These are phyloP conservation scores for Parastagonospora avenae DNA, from an alignment of 2,329 filamentous ascomycete species.

Conservation along the genomic window DNA sequence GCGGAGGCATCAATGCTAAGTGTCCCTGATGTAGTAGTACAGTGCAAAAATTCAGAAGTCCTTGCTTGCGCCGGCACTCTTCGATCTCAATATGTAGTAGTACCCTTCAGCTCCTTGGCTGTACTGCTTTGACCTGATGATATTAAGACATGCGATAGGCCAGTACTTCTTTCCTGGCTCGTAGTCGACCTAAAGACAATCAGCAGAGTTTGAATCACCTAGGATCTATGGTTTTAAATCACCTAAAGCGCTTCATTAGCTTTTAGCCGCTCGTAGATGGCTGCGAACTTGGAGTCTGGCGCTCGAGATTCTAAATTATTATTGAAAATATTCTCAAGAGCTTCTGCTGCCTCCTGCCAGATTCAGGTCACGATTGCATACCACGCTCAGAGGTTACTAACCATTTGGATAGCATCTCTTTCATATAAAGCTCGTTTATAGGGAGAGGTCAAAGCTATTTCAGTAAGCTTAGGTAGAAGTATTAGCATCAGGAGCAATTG, in stretches of 20 bases:
- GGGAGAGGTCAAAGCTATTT: background rate
- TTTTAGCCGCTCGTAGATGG: constrained; percentile 1
- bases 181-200: background rate
- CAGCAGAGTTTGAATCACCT: background rate
- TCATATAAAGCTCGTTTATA: background rate
- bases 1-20: background rate
- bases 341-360: constrained; percentile 5
- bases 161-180: constrained; percentile 7
- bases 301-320: constrained; percentile 9
- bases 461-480: background rate
- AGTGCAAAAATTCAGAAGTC: constrained; percentile 6
- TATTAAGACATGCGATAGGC: constrained; percentile 7
- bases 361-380: background rate
- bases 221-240: background rate
- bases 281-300: constrained; percentile 2
- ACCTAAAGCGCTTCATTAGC: constrained; percentile 3
- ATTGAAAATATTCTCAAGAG: constrained; percentile 11
- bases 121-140: constrained; percentile 5
- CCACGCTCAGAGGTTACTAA: background rate
- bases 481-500: background rate
- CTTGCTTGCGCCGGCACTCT: constrained; percentile 2
- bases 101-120: constrained; percentile 4
- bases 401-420: background rate
- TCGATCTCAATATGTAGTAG: constrained; percentile 8
- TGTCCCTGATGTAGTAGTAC: background rate